Evolutionary conservation across 139 green algal species (phyloP), one percentile per base, ranked within the genome.

Genomic region (Pseudopediastrum boryanum): DNA sequence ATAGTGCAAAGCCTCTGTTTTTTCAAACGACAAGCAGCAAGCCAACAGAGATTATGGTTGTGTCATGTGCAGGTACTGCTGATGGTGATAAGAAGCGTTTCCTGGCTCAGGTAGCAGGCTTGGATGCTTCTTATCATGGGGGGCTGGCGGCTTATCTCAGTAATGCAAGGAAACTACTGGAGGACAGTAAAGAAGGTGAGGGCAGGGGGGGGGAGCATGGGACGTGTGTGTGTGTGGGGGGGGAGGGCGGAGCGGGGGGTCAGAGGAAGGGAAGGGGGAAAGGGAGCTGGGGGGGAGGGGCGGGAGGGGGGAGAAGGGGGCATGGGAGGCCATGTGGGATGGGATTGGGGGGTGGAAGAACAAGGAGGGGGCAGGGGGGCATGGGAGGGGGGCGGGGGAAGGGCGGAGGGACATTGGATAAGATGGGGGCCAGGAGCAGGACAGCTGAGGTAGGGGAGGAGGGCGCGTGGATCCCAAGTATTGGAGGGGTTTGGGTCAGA

Each of bases 141-240:
- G 96, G 96, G 16, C 63, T 99, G 1, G 9, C 42, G 3, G 78
- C 83, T 0, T 99, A 99, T 81, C 90, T 99, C 13, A 4, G 43
- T 23, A 98, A 98, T 75, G 96, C 96, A 1, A 84, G 83, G 50
- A 59, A 88, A 41, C 93, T 99, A 58, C 88, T 99, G 29, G 46
- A 84, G 16, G 92, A 96, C 35, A 94, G 92, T 4, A 89, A 88
- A 70, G 90, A 94, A 52, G 95, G 92, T 92, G 71, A 48, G 85
- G 52, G 35, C 2, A 21, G n/a, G 3, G 25, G 13, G 0, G 4
- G 29, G 13, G 48, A n/a, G 19, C 19, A 19, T 19, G 48, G 48
- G 48, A 16, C 16, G 48, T 19, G 16, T 19, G 13, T 19, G 13
- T 19, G 16, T n/a, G 13, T 58, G 13, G 48, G 13, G 13, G 48